phyloP scores from a whole-genome alignment of 1,139 yeast species.

The Trichomonascaceae sp. region DNA sequence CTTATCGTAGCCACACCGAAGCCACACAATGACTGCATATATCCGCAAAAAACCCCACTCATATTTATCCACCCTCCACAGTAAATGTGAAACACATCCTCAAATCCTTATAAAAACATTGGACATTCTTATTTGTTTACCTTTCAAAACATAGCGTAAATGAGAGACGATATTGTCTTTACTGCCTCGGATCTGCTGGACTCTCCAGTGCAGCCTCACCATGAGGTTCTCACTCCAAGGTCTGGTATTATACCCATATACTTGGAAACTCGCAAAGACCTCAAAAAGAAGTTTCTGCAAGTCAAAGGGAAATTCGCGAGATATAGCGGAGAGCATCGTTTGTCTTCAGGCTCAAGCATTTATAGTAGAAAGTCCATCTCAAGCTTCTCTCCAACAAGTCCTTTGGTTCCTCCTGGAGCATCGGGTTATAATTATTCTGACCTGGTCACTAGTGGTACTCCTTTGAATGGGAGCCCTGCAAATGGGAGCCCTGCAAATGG shows the following conservation, averaged over 20 bases:
- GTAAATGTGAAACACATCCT: background rate
- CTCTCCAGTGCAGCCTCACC: background rate
- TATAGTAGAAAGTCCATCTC: background rate
- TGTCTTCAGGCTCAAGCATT: background rate
- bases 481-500: too few relatives aligned
- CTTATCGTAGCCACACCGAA: background rate
- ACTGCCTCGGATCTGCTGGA: background rate
- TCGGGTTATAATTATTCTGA: background rate
- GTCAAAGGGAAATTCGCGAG: background rate
- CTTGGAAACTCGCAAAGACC: background rate
- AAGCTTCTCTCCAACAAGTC: background rate
- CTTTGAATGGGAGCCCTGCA: background rate
- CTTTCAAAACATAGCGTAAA: background rate
- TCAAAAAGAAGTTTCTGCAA: background rate
- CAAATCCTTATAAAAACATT: background rate
- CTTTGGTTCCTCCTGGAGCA: background rate
- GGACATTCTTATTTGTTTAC: background rate
- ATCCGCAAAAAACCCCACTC: background rate
- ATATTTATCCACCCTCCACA: background rate
- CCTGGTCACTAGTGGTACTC: background rate
- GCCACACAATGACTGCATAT: background rate
- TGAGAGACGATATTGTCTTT: background rate
- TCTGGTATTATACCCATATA: background rate
- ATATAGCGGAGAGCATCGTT: background rate
- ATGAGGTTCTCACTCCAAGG: background rate